Conservation (phyloP, 352 stramenopile species). For the Pythium vanterpoolii region DNA sequence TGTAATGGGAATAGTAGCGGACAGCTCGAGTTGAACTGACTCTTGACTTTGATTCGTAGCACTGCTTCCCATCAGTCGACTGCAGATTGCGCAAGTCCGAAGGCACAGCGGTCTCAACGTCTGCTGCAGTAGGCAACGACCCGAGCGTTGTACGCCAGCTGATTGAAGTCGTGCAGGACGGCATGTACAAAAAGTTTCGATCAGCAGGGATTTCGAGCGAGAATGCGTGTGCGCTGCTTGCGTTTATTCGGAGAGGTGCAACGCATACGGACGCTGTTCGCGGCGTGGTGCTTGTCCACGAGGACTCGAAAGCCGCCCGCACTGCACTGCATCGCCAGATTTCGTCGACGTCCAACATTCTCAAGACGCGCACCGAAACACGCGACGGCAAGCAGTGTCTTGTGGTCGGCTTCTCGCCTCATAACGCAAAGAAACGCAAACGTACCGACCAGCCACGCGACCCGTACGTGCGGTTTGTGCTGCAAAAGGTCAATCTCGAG, state of each 20-base stretch:
- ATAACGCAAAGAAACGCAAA: slow-evolving; percentile 72
- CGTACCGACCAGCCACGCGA: slow-evolving; percentile 34
- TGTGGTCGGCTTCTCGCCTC: slow-evolving; percentile 57
- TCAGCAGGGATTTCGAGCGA: slow-evolving; percentile 39
- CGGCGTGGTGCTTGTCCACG: slow-evolving; percentile 54
- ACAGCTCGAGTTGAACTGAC: not conserved
- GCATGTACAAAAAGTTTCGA: slow-evolving; percentile 66
- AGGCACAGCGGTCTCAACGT: not conserved
- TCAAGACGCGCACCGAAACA: slow-evolving; percentile 67
- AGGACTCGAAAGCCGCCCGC: slow-evolving; percentile 59
- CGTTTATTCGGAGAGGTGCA: slow-evolving; percentile 55
- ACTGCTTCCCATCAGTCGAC: slow-evolving; percentile 65
- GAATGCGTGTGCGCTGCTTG: slow-evolving; percentile 52
- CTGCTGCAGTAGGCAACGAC: not conserved
- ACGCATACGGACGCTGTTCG: slow-evolving; percentile 27
- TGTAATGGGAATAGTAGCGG: not conserved
- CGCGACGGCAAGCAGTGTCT: slow-evolving; percentile 39
- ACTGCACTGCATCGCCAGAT: slow-evolving; percentile 64
- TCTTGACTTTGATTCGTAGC: slow-evolving; percentile 23
- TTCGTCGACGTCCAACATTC: slow-evolving; percentile 44
- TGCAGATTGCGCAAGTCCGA: slow-evolving; percentile 42
- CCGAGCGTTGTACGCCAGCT: slow-evolving; percentile 1
- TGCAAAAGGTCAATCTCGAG: slow-evolving; percentile 73
- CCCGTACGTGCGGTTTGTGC: slow-evolving; percentile 59
- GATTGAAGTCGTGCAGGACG: slow-evolving; percentile 58